Evolutionary conservation across 768 basidiomycete species (phyloP), one percentile per base, ranked within the genome.

Genomic region (Scleroderma citrinum): DNA sequence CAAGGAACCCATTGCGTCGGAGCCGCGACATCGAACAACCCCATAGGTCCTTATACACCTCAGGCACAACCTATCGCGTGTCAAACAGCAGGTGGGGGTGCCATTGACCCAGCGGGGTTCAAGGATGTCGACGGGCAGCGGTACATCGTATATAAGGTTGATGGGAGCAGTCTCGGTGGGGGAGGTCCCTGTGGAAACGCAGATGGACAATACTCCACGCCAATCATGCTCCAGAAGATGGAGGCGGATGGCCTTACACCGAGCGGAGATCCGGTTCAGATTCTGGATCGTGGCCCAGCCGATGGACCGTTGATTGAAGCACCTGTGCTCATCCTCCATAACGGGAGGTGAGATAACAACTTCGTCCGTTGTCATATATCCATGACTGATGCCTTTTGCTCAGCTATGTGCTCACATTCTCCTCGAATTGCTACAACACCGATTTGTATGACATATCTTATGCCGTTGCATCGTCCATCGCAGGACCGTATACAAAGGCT

Each of bases 271-370:
- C 51, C 62, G 0, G 47, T 59, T 4, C 60, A 63, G 40, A 58
- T 69, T 29, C 47, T 69, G 7, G 56, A 61, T 46, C 52, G 62
- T 37, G 51, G 51, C 16, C 48, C 44, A 36, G 55, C 19, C 17
- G 67, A 67, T 41, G 67, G 65, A 7, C 57, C 58, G 7, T 47
- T 69, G 17, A 55, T 67, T 24, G 67, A 68, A 46, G 67, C 64
- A 3, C 64, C 67, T 6, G 61, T 56, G 31, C 56, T 59, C 20
- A 52, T 58, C 34, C 45, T 54, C 20, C 52, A 47, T 39, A 45
- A 50, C 17, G 47, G 49, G 35, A 56, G 47, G 58, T 47, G 35
- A 50, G 52, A n/a, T n/a, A n/a, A n/a, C n/a, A n/a, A n/a, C n/a
- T n/a, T n/a, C n/a, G n/a, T n/a, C n/a, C n/a, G n/a, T n/a, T 53